phyloP scores from a whole-genome alignment of 805 yeast genomes.

The Hanseniaspora occidentalis region DNA sequence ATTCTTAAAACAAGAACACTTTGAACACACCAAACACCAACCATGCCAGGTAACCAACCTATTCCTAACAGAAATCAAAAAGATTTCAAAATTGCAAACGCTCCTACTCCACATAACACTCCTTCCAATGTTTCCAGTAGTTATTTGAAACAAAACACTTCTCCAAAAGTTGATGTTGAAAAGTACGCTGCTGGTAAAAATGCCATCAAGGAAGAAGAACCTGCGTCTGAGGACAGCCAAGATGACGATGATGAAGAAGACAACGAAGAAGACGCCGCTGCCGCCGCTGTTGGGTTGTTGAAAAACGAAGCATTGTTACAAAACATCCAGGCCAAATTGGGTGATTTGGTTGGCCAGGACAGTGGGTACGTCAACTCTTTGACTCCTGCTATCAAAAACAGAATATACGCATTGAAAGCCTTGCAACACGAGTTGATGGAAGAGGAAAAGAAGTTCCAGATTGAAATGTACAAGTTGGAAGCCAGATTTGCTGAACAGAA shows the following conservation, averaged over 20 bases:
- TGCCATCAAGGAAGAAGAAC: constrained; percentile 62
- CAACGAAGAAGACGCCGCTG: constrained; percentile 5
- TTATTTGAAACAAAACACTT: constrained; percentile 37
- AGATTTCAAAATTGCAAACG: constrained; percentile 66
- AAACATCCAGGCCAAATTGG: constrained; percentile 82
- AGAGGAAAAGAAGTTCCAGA: constrained; percentile 83
- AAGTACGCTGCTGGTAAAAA: constrained; percentile 32
- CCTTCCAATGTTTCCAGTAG: constrained; percentile 80
- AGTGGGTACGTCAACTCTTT: constrained; percentile 75
- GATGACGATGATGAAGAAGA: neutral
- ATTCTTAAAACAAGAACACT: neutral
- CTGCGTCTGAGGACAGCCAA: constrained; percentile 1
- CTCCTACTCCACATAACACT: constrained; percentile 98
- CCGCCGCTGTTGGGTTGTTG: neutral
- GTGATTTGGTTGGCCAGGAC: constrained; percentile 71
- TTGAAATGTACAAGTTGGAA: constrained; percentile 77
- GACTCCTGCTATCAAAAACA: constrained; percentile 57
- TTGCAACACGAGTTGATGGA: constrained; percentile 69
- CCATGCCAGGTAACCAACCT: constrained; percentile 5
- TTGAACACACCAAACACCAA: neutral
- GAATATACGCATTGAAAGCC: constrained; percentile 73
- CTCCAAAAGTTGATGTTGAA: constrained; percentile 17
- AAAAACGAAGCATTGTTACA: constrained; percentile 34
- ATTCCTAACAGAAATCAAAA: constrained; percentile 61
- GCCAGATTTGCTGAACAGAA: constrained; percentile 62